Base-by-base conservation (phyloP, 306 rosid genomes). In the Hippophae tibetana region DNA sequence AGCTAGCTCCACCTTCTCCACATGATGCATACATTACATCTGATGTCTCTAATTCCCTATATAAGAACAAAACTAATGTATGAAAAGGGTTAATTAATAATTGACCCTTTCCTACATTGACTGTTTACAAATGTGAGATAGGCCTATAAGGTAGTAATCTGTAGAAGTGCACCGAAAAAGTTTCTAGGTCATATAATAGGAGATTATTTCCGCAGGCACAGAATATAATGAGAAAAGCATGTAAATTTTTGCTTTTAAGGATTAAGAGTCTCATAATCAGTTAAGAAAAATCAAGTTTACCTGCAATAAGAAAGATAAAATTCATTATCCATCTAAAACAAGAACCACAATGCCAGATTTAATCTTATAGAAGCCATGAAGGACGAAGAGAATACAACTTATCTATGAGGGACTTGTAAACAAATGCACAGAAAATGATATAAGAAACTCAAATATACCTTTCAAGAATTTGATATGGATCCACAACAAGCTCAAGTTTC, bases 401-500 rank as follows among this genome's bases (percentile, higher is more conserved):
- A 10, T 41, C 1, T 47, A n/a, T 1, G 11, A 45, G 1, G 7
- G 6, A 9, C 0, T 10, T 49, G 5, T 0, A 6, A 48, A 13
- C 12, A 3, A 3, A 12, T 49, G 5, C 13, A n/a, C 14, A 0
- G 38, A 40, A 23, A 6, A 23, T 47, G 40, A 48, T 5, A 49
- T 7, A 6, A 8, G 5, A 7, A 63, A 54, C 63, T 25, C 23
- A 60, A 44, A 69, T 53, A 41, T 72, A 87, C 98, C 98, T 85
- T 76, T 87, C 98, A 47, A 90, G 95, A 72, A 90, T 72, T 79
- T 76, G 84, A 74, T 90, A 79, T 40, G 98, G 96, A 82, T 90
- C 96, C 57, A 79, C 92, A 52, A 83, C 81, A 79, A 90, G 98
- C 75, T 87, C 84, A 69, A 90, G 98, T 70, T 90, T 87, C 66